Evolutionary conservation across 2,329 filamentous ascomycete species (phyloP).

Genomic region (Orbilia quercus): DNA sequence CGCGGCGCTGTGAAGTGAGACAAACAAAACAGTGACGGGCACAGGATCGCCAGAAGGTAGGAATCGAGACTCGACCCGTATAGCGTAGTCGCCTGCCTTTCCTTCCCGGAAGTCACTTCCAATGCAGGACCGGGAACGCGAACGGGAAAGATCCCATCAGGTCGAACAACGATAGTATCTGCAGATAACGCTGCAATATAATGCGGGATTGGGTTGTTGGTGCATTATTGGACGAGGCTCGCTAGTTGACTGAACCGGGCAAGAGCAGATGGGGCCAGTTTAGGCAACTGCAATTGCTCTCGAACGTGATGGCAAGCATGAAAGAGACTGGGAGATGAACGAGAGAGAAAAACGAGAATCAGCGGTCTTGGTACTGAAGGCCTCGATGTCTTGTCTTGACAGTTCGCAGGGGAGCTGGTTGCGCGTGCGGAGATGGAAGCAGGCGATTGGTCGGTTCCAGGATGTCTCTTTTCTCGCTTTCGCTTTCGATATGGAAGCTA

Average conservation of each 20-base stretch:
- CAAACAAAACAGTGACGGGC: conserved; percentile 5
- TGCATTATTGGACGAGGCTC: conserved; percentile 35
- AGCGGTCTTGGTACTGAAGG: conserved; percentile 19
- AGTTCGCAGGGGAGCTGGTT: conserved; percentile 3
- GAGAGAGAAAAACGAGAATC: conserved; percentile 12
- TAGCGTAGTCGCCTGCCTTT: conserved; percentile 47
- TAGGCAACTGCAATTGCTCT: conserved; percentile 45
- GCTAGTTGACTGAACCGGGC: conserved; percentile 44
- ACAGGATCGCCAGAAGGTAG: conserved; percentile 23
- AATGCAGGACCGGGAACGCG: conserved; percentile 38
- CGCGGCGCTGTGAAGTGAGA: conserved; percentile 11
- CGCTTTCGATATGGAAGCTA: conserved; percentile 41
- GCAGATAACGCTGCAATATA: conserved; percentile 11
- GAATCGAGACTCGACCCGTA: conserved; percentile 27
- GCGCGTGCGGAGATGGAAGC: conserved; percentile 35
- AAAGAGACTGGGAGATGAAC: conserved; percentile 35
- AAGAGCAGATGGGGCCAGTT: conserved; percentile 37
- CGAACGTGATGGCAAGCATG: conserved; percentile 37
- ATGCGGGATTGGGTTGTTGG: conserved; percentile 10
- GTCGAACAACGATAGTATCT: background rate
- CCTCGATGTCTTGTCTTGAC: conserved; percentile 10
- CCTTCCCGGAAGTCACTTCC: conserved; percentile 39
- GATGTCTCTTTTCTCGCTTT: conserved; percentile 29
- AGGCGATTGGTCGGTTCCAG: conserved; percentile 45
- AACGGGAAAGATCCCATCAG: conserved; percentile 20